These are phyloP conservation scores for Cutaneotrichosporon sp. DNA, from an alignment of 1,284 basidiomycete species.

Conservation along the genomic window DNA sequence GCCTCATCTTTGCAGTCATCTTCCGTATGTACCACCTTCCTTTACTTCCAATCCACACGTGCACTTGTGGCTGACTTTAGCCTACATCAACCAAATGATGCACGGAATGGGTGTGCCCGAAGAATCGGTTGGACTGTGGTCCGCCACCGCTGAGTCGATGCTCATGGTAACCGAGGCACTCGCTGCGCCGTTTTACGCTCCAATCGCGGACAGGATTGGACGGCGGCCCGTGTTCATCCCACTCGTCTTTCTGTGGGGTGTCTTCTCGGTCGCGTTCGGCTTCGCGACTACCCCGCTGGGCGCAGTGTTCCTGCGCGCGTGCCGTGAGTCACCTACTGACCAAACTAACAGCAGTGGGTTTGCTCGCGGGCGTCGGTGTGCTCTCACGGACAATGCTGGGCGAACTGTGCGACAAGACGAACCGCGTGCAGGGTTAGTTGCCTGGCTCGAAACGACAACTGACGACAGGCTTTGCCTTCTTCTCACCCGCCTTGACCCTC, in stretches of 20 bases:
- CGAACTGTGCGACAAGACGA: slow-evolving; percentile 44
- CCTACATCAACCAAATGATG: slow-evolving; percentile 49
- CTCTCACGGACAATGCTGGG: slow-evolving; percentile 43
- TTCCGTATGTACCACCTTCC: slow-evolving; percentile 27
- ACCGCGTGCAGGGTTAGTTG: slow-evolving; percentile 36
- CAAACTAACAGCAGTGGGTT: slow-evolving; percentile 30
- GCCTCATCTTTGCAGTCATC: slow-evolving; percentile 41
- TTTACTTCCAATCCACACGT: background rate
- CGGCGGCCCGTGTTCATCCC: slow-evolving; percentile 39
- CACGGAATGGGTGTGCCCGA: slow-evolving; percentile 41
- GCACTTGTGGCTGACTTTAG: slow-evolving; percentile 5
- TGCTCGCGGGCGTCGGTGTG: slow-evolving; percentile 43
- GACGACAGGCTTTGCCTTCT: slow-evolving; percentile 37
- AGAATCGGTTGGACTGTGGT: slow-evolving; percentile 41
- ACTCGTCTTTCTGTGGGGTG: slow-evolving; percentile 26
- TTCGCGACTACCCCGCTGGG: slow-evolving; percentile 24
- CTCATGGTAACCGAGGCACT: slow-evolving; percentile 43
- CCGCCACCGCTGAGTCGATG: slow-evolving; percentile 38
- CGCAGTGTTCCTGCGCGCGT: slow-evolving; percentile 30
- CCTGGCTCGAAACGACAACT: background rate
- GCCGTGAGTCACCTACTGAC: slow-evolving; percentile 28
- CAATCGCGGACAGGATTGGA: slow-evolving; percentile 37
- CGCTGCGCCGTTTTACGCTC: slow-evolving; percentile 41
- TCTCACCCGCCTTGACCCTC: slow-evolving; percentile 39
- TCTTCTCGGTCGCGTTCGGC: slow-evolving; percentile 29